Evolutionary conservation across 176 grass and related monocot species (phyloP), one percentile per base, ranked within the genome.

Genomic region (Canna indica): DNA sequence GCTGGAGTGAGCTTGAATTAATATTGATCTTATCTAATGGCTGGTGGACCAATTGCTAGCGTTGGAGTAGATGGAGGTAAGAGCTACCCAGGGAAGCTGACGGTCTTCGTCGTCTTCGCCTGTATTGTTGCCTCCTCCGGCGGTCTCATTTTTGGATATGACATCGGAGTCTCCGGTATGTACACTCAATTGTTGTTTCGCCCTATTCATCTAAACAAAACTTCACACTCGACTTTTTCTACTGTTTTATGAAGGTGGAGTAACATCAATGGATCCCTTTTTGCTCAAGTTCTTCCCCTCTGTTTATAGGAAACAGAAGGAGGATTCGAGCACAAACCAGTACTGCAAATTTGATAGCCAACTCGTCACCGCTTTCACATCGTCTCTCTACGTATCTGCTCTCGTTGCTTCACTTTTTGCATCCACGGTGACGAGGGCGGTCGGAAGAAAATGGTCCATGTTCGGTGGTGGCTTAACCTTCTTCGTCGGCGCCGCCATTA

Each of bases 361-460:
- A n/a, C 15, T 54, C 16, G 5, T 54, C 20, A 54, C 50, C 8
- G 4, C 17, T 1, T 54, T 54, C 50, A 54, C 50, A 5, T 54
- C 50, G 50, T 54, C 22, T 7, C 50, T 54, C 50, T 54, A 54
- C 50, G 74, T 87, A 0, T 81, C 85, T 13, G 85, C 85, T 0
- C 81, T 87, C 25, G 78, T 83, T 47, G 36, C 85, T 57, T 87
- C 85, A 73, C 60, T 87, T 81, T 83, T 87, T 69, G 85, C 85
- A 34, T 77, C 85, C 69, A 77, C 85, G 73, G 81, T 83, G 81
- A 87, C 85, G 36, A 81, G 81, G 57, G 74, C 22, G 12, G 1
- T 81, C 22, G 85, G 85, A 1, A 81, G 85, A 29, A 87, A 87
- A 70, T 87, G 85, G 85, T 87, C 85, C 85, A 87, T 87, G 85